These are phyloP conservation scores for Malus sieversii DNA, from an alignment of 306 rosid genomes.

Conservation along the genomic window DNA sequence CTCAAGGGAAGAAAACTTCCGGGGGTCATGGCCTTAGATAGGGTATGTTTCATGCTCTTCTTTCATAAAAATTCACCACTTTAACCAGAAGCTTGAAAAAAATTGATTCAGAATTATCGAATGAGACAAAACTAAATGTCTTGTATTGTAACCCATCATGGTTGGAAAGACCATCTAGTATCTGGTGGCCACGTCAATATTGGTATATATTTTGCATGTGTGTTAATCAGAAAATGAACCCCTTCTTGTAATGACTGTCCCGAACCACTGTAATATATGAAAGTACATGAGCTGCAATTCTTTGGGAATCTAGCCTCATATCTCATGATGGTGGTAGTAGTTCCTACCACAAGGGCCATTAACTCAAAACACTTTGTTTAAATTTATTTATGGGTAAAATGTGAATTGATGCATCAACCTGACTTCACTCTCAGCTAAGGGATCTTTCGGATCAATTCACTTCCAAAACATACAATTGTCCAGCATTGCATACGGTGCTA, in stretches of 20 bases:
- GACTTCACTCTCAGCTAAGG: background rate
- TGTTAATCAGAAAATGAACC: background rate
- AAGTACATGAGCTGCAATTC: background rate
- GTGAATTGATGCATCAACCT: background rate
- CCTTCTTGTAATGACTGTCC: background rate
- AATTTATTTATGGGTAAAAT: background rate
- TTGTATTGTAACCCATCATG: background rate
- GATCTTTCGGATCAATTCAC: background rate
- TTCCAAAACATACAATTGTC: background rate
- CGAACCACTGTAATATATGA: no score
- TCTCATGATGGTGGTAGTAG: background rate
- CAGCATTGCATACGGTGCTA: background rate
- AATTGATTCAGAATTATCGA: background rate
- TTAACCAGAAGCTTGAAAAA: background rate
- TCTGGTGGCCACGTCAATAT: background rate
- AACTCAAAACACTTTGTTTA: background rate
- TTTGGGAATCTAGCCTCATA: background rate
- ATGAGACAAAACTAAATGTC: background rate
- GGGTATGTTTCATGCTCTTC: constrained; percentile 34
- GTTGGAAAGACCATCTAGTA: background rate
- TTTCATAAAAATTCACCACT: constrained; percentile 7
- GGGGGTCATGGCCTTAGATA: constrained; percentile 68
- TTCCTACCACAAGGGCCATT: background rate
- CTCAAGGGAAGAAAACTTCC: constrained; percentile 89
- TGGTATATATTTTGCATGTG: background rate